phyloP scores from a whole-genome alignment of 371 early-diverging fungal genomes.

The Mortierella polycephala region DNA sequence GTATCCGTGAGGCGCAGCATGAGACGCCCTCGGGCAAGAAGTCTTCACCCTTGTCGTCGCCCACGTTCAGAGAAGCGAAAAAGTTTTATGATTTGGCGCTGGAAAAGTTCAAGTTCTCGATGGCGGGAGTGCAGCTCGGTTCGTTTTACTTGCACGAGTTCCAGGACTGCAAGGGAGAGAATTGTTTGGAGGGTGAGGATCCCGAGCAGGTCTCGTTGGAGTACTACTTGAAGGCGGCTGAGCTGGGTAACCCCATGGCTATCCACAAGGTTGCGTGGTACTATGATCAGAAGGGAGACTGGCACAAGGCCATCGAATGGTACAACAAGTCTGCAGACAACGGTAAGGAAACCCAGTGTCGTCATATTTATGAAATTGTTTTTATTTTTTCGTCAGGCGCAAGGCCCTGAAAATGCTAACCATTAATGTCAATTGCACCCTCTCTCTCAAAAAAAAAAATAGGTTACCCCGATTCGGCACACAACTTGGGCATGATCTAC shows the following conservation, averaged over 20 bases:
- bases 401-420: too few species aligned
- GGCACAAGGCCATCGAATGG: conserved; percentile 60
- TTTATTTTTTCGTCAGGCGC: not conserved
- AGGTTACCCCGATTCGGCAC: conserved; percentile 72
- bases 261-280: conserved; percentile 68
- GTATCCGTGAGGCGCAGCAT: conserved; percentile 62
- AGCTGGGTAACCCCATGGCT: conserved; percentile 68
- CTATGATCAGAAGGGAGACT: conserved; percentile 58
- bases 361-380: not conserved
- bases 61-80: conserved; percentile 69
- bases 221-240: conserved; percentile 67
- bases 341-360: conserved; percentile 49
- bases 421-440: not conserved
- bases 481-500: conserved; percentile 68
- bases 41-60: conserved; percentile 65
- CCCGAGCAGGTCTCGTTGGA: conserved; percentile 60
- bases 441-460: conserved; percentile 8
- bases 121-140: conserved; percentile 71
- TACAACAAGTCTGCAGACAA: conserved; percentile 64
- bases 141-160: conserved; percentile 67
- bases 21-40: conserved; percentile 10
- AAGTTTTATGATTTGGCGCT: conserved; percentile 63
- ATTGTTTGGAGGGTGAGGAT: conserved; percentile 61
- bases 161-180: conserved; percentile 62
- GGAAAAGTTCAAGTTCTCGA: conserved; percentile 60